phyloP scores from a whole-genome alignment of 331 rosid species.

The Arachis monticola region DNA sequence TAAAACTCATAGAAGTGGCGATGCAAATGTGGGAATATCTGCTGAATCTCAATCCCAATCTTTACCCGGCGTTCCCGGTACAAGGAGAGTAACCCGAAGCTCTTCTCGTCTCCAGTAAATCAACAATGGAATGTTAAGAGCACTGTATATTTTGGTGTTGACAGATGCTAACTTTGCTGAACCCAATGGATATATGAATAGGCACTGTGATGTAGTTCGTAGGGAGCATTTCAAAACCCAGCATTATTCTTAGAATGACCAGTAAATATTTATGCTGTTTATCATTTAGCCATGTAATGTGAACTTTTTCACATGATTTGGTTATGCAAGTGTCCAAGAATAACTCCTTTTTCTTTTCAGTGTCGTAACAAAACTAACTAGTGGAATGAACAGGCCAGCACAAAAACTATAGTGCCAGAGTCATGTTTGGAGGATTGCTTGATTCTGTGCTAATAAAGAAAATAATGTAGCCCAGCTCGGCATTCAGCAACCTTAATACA shows the following conservation, averaged over 20 bases:
- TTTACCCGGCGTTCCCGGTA: neutral
- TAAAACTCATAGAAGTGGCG: constrained; percentile 23
- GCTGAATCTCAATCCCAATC: constrained; percentile 51
- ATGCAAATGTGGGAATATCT: constrained; percentile 45
- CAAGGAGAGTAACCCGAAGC: constrained; percentile 64
- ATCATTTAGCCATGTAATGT: no score
- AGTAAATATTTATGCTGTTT: neutral
- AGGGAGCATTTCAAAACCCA: constrained; percentile 26
- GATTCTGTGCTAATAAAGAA: no score
- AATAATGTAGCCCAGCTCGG: no score
- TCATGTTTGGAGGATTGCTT: no score
- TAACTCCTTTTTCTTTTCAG: no score
- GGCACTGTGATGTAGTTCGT: constrained; percentile 12
- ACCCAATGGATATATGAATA: constrained; percentile 21
- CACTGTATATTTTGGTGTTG: constrained; percentile 42
- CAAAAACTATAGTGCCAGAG: no score
- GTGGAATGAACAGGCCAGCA: no score
- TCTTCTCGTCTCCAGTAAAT: constrained; percentile 48
- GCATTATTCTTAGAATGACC: neutral
- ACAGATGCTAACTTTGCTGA: constrained; percentile 23
- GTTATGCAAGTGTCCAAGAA: no score
- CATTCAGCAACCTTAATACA: no score
- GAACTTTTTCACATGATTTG: no score
- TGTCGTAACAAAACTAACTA: no score
- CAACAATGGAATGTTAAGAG: constrained; percentile 17